Percentiles rank a stretch among this genome's conserved stretches.
These are phyloP conservation scores for Phytophthora hibernalis DNA, from an alignment of 352 stramenopile species.

Conservation along the genomic window DNA sequence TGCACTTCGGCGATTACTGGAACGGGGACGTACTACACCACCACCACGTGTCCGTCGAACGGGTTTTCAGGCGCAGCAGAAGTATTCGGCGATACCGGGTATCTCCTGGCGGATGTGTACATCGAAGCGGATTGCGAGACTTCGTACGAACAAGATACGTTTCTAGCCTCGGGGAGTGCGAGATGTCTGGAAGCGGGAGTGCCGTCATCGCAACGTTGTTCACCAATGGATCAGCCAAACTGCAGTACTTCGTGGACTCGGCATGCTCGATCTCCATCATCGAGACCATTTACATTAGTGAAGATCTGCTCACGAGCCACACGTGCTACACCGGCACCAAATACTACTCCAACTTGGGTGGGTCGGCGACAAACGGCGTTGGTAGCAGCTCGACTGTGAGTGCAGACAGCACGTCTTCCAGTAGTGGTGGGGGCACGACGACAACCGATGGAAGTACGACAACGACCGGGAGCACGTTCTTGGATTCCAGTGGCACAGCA, in stretches of 20 bases:
- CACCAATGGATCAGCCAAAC: conserved; percentile 29
- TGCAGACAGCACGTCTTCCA: background rate
- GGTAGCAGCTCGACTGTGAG: conserved; percentile 12
- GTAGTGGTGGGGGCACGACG: background rate
- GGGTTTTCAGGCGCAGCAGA: conserved; percentile 15
- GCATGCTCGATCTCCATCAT: conserved; percentile 16
- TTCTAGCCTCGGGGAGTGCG: conserved; percentile 13
- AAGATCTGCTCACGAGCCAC: conserved; percentile 28
- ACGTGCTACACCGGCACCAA: conserved; percentile 16
- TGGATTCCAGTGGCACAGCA: background rate
- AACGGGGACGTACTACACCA: conserved; percentile 18
- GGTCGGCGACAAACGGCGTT: conserved; percentile 19
- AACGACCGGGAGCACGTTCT: background rate
- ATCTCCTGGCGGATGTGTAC: conserved; percentile 19
- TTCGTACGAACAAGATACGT: conserved; percentile 7
- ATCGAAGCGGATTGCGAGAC: conserved; percentile 13
- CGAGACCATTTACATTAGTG: conserved; percentile 18
- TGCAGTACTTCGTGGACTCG: conserved; percentile 31
- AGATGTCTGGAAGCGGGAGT: background rate
- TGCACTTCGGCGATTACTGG: conserved; percentile 17
- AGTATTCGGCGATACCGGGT: conserved; percentile 18
- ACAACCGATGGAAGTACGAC: conserved; percentile 6
- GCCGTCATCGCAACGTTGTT: conserved; percentile 17
- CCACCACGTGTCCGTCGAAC: conserved; percentile 23
- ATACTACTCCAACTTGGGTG: conserved; percentile 31